These are phyloP conservation scores for Blastocladiella emersonii DNA, from an alignment of 371 early-diverging fungal species.

Conservation along the genomic window DNA sequence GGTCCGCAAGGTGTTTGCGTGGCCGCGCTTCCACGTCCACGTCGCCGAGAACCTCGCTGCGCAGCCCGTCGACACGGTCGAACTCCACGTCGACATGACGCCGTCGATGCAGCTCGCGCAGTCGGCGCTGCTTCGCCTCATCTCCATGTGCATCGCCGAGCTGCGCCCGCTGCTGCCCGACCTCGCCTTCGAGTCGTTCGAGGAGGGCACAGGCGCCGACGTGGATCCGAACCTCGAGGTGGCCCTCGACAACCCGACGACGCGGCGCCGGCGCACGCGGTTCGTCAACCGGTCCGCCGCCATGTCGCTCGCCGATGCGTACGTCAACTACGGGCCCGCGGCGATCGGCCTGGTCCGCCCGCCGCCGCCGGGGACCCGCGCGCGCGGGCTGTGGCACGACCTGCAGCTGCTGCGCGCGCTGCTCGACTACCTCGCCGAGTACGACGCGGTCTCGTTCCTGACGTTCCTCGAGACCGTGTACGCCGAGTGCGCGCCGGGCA, in stretches of 20 bases:
- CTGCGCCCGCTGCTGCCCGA: conserved; percentile 25
- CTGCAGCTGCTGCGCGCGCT: background rate
- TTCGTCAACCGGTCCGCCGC: background rate
- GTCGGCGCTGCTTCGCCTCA: conserved; percentile 65
- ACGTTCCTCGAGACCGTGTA: conserved; percentile 66
- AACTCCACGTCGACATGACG: conserved; percentile 29
- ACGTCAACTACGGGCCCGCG: background rate
- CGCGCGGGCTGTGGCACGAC: background rate
- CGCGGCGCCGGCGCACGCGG: background rate
- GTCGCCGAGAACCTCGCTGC: conserved; percentile 46
- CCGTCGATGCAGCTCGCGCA: conserved; percentile 66
- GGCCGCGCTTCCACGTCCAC: conserved; percentile 74
- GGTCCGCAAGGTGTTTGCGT: conserved; percentile 65
- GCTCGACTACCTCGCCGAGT: conserved; percentile 46
- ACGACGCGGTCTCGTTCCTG: conserved; percentile 81
- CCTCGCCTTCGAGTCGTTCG: background rate
- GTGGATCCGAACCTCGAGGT: background rate
- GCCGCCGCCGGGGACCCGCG: background rate
- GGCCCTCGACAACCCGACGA: background rate
- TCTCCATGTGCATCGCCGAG: conserved; percentile 64
- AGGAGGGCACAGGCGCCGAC: background rate
- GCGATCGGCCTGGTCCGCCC: background rate
- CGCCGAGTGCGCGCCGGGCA: conserved; percentile 14
- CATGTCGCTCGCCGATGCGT: background rate
- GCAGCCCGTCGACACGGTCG: conserved; percentile 48